Base-by-base conservation (phyloP, 345 rosid genomes). In the Murraya paniculata region DNA sequence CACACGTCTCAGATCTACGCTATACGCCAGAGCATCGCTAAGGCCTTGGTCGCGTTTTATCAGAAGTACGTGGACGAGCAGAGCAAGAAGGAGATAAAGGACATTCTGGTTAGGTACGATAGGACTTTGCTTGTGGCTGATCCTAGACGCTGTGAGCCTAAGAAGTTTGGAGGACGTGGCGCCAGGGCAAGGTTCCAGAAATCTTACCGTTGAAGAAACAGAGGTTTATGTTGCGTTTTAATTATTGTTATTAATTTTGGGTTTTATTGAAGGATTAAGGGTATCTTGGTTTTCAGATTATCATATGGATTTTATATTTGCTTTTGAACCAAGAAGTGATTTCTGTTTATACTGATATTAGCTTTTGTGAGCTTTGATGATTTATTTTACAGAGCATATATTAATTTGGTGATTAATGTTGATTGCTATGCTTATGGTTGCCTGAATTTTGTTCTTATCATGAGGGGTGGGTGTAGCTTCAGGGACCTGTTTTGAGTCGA, bases 121-220 rank as follows among this genome's bases (percentile, higher is more conserved):
- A 80, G 98, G 86, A 93, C 98, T 73, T 84, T 93, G 33, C 97
- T 93, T 0, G 98, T 93, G 1, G 97, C 98, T 1, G 98, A 93
- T 82, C 98, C 97, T 5, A 85, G 98, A 76, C 74, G 97, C 72
- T 93, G 98, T 74, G 98, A 93, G 94, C 91, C 98, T 2, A 93
- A 93, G 93, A 93, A 93, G 90, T 93, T 93, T 9, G 98, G 98
- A 74, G 98, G 98, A 53, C 91, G 91, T 56, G 94, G 98, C 69
- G 97, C 97, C 14, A 91, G 98, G 68, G 87, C 97, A 28, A 91
- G 98, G 84, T 93, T 91, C 91, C 98, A 91, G 90, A 93, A 93
- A 84, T 81, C 87, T 86, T 93, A 93, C 87, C 98, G 98, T 93
- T 93, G 81, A 85, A 35, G 35, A 73, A 62, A 50, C 64, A 78